Conservation (phyloP, 805 yeast genomes). For the Candida andamanensis region DNA sequence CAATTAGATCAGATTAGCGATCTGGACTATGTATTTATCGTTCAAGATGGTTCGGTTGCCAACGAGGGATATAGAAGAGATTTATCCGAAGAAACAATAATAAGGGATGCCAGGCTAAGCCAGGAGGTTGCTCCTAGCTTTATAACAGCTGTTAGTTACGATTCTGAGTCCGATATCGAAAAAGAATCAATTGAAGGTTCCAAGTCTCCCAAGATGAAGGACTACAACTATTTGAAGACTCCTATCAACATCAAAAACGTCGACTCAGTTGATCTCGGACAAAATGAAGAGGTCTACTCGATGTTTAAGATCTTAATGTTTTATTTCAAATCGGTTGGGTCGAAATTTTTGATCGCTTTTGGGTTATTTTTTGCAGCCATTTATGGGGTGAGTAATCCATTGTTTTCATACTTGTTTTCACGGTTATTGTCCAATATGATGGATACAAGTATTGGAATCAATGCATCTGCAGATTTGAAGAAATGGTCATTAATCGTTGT, state of each 20-base stretch:
- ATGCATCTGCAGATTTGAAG: slow-evolving; percentile 26
- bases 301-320: slow-evolving; percentile 20
- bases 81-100: slow-evolving; percentile 4
- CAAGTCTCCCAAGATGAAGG: slow-evolving; percentile 1
- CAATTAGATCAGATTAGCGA: slow-evolving; percentile 53
- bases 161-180: slow-evolving; percentile 1
- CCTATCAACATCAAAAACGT: slow-evolving; percentile 21
- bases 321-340: slow-evolving; percentile 13
- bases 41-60: slow-evolving; percentile 54
- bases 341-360: slow-evolving; percentile 22
- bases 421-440: slow-evolving; percentile 61
- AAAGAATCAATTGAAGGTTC: not conserved
- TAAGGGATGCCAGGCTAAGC: slow-evolving; percentile 7
- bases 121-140: not conserved
- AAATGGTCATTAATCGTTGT: slow-evolving; percentile 70
- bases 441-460: slow-evolving; percentile 31
- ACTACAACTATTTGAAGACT: slow-evolving; percentile 15
- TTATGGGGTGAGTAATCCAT: slow-evolving; percentile 65
- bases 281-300: slow-evolving; percentile 15
- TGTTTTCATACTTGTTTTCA: slow-evolving; percentile 75
- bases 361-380: slow-evolving; percentile 53
- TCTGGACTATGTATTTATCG: slow-evolving; percentile 53
- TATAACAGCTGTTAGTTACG: not conserved
- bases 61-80: slow-evolving; percentile 13
- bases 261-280: slow-evolving; percentile 9